phyloP scores from a whole-genome alignment of 495 filamentous ascomycete species.

The Penicillium robsamsonii region DNA sequence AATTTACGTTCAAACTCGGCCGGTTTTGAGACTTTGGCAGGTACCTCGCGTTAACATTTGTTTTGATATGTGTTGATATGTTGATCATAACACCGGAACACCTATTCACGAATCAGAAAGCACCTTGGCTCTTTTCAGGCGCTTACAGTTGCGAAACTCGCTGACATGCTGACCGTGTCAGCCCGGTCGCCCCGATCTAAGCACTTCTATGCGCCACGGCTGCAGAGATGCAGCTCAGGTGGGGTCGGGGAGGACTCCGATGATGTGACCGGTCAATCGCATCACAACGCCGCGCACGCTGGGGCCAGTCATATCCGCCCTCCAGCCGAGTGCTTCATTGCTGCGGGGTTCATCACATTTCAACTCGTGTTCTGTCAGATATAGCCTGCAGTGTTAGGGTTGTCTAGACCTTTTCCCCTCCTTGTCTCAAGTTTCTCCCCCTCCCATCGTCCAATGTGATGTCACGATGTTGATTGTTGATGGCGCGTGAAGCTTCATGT shows the following conservation, averaged over 20 bases:
- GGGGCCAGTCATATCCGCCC: constrained; percentile 21
- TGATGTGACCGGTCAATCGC: constrained; percentile 33
- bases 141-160: constrained; percentile 3
- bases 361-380: constrained; percentile 12
- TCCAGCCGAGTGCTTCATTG: constrained; percentile 20
- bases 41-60: background rate
- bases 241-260: constrained; percentile 19
- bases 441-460: constrained; percentile 16
- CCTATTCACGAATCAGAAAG: background rate
- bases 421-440: background rate
- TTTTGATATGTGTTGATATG: background rate
- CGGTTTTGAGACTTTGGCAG: background rate
- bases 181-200: constrained; percentile 20
- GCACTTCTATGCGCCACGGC: constrained; percentile 17
- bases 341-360: constrained; percentile 35
- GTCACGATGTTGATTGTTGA: constrained; percentile 16
- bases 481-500: constrained; percentile 10
- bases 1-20: background rate
- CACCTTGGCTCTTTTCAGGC: background rate
- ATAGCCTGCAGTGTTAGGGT: constrained; percentile 1
- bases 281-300: constrained; percentile 29
- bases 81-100: background rate
- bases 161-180: constrained; percentile 2
- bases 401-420: constrained; percentile 16
- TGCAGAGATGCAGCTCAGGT: constrained; percentile 12